Conservation (phyloP, 345 rosid species). For the Citrus cavaleriei region DNA sequence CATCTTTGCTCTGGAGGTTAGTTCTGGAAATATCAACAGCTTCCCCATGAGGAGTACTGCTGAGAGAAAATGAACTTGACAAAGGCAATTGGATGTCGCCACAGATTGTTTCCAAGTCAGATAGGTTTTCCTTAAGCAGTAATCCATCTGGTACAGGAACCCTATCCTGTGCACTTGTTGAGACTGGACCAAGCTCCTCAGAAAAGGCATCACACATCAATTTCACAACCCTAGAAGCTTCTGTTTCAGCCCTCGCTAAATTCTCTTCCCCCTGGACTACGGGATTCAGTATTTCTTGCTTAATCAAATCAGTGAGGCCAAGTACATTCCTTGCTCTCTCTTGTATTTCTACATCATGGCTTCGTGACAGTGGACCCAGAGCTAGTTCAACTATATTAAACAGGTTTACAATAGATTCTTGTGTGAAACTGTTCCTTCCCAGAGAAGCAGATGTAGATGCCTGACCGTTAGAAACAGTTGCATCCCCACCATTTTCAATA, state of each 20-base stretch:
- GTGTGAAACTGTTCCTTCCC: constrained; percentile 27
- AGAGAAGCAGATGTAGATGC: constrained; percentile 26
- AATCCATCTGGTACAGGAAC: constrained; percentile 63
- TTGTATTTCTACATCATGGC: constrained; percentile 72
- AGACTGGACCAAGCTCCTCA: constrained; percentile 76
- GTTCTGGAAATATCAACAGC: constrained; percentile 34
- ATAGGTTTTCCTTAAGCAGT: constrained; percentile 65
- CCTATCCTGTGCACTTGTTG: constrained; percentile 62
- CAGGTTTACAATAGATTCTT: constrained; percentile 47
- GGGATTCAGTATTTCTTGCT: constrained; percentile 32
- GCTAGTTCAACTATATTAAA: constrained; percentile 54
- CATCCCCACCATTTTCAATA: constrained; percentile 21
- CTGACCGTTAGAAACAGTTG: constrained; percentile 12
- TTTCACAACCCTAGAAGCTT: constrained; percentile 37
- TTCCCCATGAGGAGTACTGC: constrained; percentile 31
- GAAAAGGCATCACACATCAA: constrained; percentile 59
- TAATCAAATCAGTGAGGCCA: constrained; percentile 60
- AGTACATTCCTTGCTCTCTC: constrained; percentile 75
- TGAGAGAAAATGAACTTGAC: constrained; percentile 40
- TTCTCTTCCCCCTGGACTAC: constrained; percentile 19
- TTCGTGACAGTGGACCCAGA: constrained; percentile 44
- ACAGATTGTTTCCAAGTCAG: constrained; percentile 58
- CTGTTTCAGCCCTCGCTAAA: constrained; percentile 23
- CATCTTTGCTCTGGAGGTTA: constrained; percentile 43
- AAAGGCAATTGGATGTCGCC: constrained; percentile 40